Conservation (phyloP, 352 stramenopile species). For the Pythium folliculosum region DNA sequence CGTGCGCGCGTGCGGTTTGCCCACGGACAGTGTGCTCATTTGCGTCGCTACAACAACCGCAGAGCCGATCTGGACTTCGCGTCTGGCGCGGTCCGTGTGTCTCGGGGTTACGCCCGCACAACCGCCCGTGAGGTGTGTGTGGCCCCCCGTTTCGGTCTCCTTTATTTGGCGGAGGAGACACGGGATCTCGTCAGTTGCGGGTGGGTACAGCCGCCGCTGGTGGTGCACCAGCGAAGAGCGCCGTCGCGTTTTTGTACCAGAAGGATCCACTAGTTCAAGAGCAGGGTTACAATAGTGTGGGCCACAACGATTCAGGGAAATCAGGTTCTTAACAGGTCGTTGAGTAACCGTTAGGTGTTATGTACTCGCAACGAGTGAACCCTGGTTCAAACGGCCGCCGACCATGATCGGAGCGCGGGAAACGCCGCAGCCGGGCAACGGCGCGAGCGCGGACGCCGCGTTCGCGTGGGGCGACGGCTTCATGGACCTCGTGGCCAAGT, state of each 20-base stretch:
- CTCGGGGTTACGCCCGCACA: too few relatives aligned
- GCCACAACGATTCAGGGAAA: neutral
- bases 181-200: too few relatives aligned
- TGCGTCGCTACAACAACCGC: neutral
- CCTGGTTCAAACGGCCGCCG: neutral
- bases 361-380: too few relatives aligned
- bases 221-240: too few relatives aligned
- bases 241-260: too few relatives aligned
- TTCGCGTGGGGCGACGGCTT: conserved; percentile 21
- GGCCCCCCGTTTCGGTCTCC: neutral
- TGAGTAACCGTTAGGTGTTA: too few relatives aligned
- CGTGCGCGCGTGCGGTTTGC: conserved; percentile 13
- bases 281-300: conserved; percentile 8
- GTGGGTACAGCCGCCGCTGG: too few relatives aligned
- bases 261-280: too few relatives aligned
- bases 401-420: neutral
- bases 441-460: neutral
- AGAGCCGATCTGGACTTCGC: too few relatives aligned
- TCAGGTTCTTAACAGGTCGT: neutral
- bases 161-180: neutral
- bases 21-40: conserved; percentile 13
- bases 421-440: neutral
- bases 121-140: too few relatives aligned
- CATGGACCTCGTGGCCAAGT: conserved; percentile 39
- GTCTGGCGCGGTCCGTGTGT: too few relatives aligned